Evolutionary conservation across 2,329 filamentous ascomycete genomes (phyloP).

Genomic region (Alternaria arbusti): DNA sequence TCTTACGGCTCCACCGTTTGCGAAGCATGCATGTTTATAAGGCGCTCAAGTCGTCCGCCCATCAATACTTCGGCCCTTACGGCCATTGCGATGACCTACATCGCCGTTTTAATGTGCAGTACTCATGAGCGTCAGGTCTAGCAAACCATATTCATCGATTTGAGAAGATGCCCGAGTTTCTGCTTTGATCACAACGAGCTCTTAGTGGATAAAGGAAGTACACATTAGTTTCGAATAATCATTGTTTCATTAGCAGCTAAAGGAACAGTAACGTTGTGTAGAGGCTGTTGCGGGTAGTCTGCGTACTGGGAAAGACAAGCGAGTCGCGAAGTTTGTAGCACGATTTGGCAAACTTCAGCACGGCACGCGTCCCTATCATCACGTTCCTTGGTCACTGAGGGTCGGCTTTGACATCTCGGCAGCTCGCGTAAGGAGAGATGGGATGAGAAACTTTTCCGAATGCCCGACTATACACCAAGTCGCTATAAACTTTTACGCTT

Average conservation of each 20-base stretch:
- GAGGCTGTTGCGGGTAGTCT: neutral
- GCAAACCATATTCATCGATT: neutral
- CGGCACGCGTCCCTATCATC: neutral
- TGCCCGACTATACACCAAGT: neutral
- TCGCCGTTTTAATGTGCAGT: neutral
- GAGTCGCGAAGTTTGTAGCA: neutral
- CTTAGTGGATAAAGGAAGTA: neutral
- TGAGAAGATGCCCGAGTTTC: neutral
- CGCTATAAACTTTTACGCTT: neutral
- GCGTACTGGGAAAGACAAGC: neutral
- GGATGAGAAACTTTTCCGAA: neutral
- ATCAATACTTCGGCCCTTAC: neutral
- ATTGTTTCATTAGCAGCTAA: neutral
- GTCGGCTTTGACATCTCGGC: neutral
- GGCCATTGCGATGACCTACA: neutral
- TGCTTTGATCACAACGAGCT: neutral
- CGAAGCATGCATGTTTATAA: neutral
- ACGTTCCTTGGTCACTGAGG: neutral
- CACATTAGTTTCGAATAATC: neutral
- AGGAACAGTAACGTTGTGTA: neutral
- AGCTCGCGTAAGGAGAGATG: neutral
- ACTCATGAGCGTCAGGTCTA: neutral
- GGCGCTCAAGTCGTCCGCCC: neutral
- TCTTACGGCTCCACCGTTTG: neutral
- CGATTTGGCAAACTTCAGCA: neutral